Conservation (phyloP, 768 basidiomycete species). For the Hirschioporus abietinus region DNA sequence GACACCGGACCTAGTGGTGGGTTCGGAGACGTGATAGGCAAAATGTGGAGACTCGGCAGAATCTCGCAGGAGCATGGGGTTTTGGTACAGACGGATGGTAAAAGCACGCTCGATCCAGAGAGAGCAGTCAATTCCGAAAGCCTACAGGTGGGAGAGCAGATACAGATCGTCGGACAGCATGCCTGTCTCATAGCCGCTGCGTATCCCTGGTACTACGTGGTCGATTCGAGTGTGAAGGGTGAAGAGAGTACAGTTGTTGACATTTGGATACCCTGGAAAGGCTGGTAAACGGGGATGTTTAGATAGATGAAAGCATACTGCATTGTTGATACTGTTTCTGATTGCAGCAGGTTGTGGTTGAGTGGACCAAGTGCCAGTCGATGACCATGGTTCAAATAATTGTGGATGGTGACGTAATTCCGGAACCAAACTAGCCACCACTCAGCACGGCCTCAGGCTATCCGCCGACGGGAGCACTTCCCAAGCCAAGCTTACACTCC, state of each 20-base stretch:
- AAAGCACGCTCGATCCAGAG: conserved; percentile 13
- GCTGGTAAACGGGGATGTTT: conserved; percentile 49
- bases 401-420: conserved; percentile 1
- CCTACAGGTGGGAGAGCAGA: conserved; percentile 51
- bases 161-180: conserved; percentile 80
- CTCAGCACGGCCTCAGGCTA: too few species aligned
- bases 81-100: conserved; percentile 34
- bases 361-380: too few species aligned
- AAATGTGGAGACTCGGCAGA: conserved; percentile 56
- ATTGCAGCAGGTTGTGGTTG: background rate
- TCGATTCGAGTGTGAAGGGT: conserved; percentile 53
- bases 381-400: too few species aligned
- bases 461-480: background rate
- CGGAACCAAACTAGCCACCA: background rate
- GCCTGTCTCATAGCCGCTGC: conserved; percentile 79
- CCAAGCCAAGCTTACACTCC: background rate
- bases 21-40: conserved; percentile 67
- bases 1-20: conserved; percentile 71
- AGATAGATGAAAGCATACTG: background rate
- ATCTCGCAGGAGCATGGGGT: conserved; percentile 81
- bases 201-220: conserved; percentile 79
- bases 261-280: conserved; percentile 89
- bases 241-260: conserved; percentile 56
- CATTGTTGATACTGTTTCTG: conserved; percentile 11
- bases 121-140: conserved; percentile 19